Evolutionary conservation across 108 stramenopile species (phyloP), one percentile per base, ranked within the genome.

Genomic region (Conticribra weissflogii): DNA sequence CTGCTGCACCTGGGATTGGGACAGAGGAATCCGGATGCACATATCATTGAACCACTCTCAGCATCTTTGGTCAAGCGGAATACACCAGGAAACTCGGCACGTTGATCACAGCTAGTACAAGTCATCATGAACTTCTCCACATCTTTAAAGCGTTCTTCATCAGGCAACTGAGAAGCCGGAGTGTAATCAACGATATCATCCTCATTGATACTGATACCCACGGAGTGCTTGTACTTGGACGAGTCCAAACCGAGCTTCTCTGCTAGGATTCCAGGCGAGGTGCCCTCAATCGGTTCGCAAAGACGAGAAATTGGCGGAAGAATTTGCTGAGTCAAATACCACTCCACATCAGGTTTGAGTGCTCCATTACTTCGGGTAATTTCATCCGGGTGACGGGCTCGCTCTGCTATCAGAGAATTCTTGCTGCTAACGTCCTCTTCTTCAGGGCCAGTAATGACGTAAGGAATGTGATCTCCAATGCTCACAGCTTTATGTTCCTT

Each of bases 381-480:
- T 67, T 98, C 97, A 36, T 98, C 96, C 5, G 97, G 97, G 68
- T 97, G 96, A 44, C 92, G 85, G 44, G 97, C 97, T 29, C 95
- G 85, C 53, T 97, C 95, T 7, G 92, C 87, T 12, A 84, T 79
- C 15, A 83, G 59, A 23, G 60, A 59, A 31, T 59, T 65, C 64
- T 86, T 85, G 49, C 63, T 30, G 1, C 55, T 36, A 44, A 81
- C 62, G 8, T 69, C 72, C 9, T 31, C 63, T 28, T 87, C 75
- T 28, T 84, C 58, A 66, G 81, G 75, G 72, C 78, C 68, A 34
- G 88, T 88, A 55, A 98, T 99, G 15, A 99, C 87, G 83, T 98
- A 99, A 5, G 98, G 98, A 64, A 99, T 98, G 83, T 99, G 98
- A 70, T 98, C 96, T 22, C 99, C 99, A 47, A 96, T 93, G 56